Evolutionary conservation across 2,329 filamentous ascomycete genomes (phyloP).

Genomic region (Alternaria burnsii): DNA sequence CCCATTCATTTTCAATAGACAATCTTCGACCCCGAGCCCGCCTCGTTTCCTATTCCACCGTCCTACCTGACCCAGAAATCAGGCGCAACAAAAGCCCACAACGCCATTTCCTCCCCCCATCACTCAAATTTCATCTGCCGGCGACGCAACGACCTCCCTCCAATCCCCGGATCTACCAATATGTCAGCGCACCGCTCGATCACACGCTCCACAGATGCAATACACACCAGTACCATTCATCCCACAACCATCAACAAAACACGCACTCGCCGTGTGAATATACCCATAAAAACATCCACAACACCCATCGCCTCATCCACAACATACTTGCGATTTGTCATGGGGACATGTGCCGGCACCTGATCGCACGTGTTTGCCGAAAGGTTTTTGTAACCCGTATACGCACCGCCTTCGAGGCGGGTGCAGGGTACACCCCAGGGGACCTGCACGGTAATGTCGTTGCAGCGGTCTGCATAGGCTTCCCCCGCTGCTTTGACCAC

Average conservation of each 20-base stretch:
- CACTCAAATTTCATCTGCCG: background rate
- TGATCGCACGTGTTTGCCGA: conserved; percentile 24
- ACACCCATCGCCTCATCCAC: conserved; percentile 36
- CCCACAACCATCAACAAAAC: conserved; percentile 36
- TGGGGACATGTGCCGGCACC: conserved; percentile 20
- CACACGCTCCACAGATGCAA: background rate
- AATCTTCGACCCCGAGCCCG: too few relatives aligned
- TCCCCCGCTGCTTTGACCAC: conserved; percentile 33
- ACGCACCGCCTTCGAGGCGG: conserved; percentile 37
- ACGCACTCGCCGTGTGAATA: conserved; percentile 34
- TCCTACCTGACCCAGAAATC: too few relatives aligned
- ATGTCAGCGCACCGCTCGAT: background rate
- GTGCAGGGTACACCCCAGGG: conserved; percentile 36
- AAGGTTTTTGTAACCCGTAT: conserved; percentile 24
- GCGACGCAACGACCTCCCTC: background rate
- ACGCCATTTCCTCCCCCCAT: too few relatives aligned
- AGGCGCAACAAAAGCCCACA: too few relatives aligned
- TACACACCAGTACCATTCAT: conserved; percentile 22
- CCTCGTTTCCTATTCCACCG: too few relatives aligned
- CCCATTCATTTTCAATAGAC: too few relatives aligned
- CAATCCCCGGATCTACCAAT: background rate
- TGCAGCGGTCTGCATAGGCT: conserved; percentile 37
- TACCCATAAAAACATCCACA: conserved; percentile 37
- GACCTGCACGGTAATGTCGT: conserved; percentile 26
- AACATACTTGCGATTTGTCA: conserved; percentile 36